Conservation (phyloP, 2,329 filamentous ascomycete species). For the Cladophialophora yegresii region DNA sequence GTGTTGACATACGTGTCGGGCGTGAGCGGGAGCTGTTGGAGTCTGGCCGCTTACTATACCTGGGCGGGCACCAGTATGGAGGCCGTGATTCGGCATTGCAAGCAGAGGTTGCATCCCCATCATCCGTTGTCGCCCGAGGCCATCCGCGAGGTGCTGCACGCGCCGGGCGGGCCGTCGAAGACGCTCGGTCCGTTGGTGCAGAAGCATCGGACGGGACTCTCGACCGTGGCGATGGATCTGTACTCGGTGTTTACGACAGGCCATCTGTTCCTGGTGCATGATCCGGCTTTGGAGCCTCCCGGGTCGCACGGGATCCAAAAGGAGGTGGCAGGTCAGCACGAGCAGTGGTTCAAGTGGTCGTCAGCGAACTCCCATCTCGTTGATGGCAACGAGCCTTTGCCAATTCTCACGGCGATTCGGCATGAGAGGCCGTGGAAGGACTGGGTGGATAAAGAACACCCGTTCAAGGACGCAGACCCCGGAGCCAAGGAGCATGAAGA, state of each 20-base stretch:
- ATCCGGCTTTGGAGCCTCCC: conserved; percentile 18
- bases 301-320: conserved; percentile 4
- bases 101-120: conserved; percentile 21
- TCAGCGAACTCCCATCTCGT: conserved; percentile 15
- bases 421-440: conserved; percentile 30
- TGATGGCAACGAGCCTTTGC: conserved; percentile 23
- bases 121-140: conserved; percentile 28
- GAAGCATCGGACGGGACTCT: conserved; percentile 22
- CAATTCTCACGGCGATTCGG: conserved; percentile 26
- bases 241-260: conserved; percentile 29
- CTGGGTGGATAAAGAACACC: conserved; percentile 25
- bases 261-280: conserved; percentile 22
- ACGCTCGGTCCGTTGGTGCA: conserved; percentile 25
- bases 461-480: conserved; percentile 25
- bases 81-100: conserved; percentile 24
- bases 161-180: conserved; percentile 20
- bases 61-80: conserved; percentile 24
- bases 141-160: conserved; percentile 22
- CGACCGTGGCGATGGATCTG: conserved; percentile 28
- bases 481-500: conserved; percentile 23
- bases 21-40: conserved; percentile 27
- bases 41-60: conserved; percentile 28
- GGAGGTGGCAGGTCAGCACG: conserved; percentile 19
- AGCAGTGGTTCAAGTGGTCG: conserved; percentile 26
- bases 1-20: conserved; percentile 24